Evolutionary conservation across 768 basidiomycete genomes (phyloP).

Genomic region (Suillus decipiens): DNA sequence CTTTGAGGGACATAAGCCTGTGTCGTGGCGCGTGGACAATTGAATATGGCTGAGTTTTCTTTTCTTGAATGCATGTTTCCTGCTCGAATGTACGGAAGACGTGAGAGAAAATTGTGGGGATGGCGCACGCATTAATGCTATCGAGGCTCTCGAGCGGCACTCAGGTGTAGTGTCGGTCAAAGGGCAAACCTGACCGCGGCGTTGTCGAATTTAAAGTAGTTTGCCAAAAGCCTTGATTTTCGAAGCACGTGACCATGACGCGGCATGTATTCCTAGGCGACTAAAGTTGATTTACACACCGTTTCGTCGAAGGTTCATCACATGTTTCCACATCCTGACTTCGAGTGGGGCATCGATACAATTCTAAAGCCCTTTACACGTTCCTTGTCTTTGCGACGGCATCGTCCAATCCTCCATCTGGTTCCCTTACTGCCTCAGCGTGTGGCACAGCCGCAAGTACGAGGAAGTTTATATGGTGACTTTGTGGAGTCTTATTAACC

Average conservation of each 20-base stretch:
- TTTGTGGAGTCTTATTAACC: not conserved
- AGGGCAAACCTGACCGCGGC: conserved; percentile 3
- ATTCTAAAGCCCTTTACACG: not conserved
- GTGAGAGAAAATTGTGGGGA: conserved; percentile 15
- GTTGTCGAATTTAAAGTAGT: conserved; percentile 4
- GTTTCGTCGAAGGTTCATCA: not conserved
- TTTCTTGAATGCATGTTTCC: conserved; percentile 27
- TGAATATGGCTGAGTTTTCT: conserved; percentile 21
- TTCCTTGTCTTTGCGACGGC: not conserved
- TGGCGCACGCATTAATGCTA: conserved; percentile 21
- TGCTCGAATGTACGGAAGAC: conserved; percentile 13
- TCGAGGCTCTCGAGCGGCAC: not conserved
- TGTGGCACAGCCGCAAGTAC: conserved; percentile 29
- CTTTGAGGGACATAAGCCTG: conserved; percentile 1
- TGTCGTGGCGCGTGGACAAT: conserved; percentile 10
- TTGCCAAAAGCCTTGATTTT: conserved; percentile 24
- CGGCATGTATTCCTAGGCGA: not conserved
- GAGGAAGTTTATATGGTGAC: not conserved
- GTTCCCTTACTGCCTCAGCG: too few relatives aligned
- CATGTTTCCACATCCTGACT: not conserved
- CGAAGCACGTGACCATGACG: conserved; percentile 28
- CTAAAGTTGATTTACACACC: not conserved
- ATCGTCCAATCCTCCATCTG: too few relatives aligned
- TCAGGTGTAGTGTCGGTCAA: conserved; percentile 2
- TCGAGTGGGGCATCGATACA: not conserved